These are phyloP conservation scores for Trichoderma gracile DNA, from an alignment of 2,329 filamentous ascomycete species.

Conservation along the genomic window DNA sequence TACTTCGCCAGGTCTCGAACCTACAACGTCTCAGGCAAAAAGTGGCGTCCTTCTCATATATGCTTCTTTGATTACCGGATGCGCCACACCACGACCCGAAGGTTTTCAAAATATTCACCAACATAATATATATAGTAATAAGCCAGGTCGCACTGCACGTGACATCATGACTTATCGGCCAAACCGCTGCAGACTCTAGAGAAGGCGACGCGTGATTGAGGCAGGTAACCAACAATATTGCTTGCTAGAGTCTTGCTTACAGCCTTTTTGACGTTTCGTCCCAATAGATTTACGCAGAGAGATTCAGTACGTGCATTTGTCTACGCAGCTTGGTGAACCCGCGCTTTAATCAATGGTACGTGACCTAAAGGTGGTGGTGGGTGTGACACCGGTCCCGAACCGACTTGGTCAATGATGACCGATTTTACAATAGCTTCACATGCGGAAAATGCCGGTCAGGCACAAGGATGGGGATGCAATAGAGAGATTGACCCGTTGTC, in stretches of 20 bases:
- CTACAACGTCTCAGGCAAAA: neutral
- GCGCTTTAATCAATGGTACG: conserved; percentile 2
- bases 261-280: conserved; percentile 3
- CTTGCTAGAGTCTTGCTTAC: conserved; percentile 6
- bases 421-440: neutral
- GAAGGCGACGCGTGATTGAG: conserved; percentile 3
- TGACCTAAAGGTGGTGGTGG: too few relatives aligned
- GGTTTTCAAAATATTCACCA: neutral
- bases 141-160: neutral
- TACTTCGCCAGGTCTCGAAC: neutral
- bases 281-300: conserved; percentile 1
- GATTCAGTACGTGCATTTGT: conserved; percentile 1
- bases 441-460: neutral
- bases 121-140: conserved; percentile 4
- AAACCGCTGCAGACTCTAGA: conserved; percentile 13
- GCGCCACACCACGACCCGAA: neutral
- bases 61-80: neutral
- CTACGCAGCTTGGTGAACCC: conserved; percentile 6
- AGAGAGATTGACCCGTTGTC: conserved; percentile 1
- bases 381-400: too few relatives aligned
- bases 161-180: neutral
- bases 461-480: conserved; percentile 1
- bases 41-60: neutral
- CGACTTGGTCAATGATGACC: too few relatives aligned
- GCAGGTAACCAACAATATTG: conserved; percentile 1